Percentiles rank a stretch among this genome's conserved stretches.
Evolutionary conservation across 208 protist species (phyloP).

Genomic region (Novymonas esmeraldas): DNA sequence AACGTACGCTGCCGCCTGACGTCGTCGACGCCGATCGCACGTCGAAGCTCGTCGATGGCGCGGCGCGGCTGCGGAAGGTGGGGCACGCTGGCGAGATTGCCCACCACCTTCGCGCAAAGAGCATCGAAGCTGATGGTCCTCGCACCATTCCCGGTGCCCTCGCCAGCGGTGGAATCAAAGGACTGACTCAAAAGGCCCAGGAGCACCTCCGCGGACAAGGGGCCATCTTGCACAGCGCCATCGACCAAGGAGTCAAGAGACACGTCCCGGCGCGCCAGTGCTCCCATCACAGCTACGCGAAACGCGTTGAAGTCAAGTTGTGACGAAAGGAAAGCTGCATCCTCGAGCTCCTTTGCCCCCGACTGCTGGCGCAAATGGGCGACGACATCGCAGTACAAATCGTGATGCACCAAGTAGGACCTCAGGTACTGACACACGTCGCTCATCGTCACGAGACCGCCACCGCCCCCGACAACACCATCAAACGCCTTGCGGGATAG

Average conservation of each 20-base stretch:
- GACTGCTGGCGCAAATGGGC: slow-evolving; percentile 13
- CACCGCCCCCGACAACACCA: slow-evolving; percentile 11
- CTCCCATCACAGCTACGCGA: neutral
- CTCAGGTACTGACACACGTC: slow-evolving; percentile 34
- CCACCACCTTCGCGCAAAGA: slow-evolving; percentile 15
- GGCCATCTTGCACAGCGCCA: neutral
- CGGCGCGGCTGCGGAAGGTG: neutral
- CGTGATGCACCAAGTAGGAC: slow-evolving; percentile 33
- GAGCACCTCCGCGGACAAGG: neutral
- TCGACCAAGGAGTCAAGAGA: neutral
- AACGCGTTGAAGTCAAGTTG: slow-evolving; percentile 13
- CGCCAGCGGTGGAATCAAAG: neutral
- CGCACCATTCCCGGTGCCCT: slow-evolving; percentile 1
- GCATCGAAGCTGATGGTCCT: slow-evolving; percentile 18
- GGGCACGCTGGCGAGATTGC: neutral
- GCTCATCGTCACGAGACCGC: slow-evolving; percentile 12
- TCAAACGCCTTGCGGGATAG: slow-evolving; percentile 38
- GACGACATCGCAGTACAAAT: slow-evolving; percentile 39
- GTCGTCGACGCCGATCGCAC: slow-evolving; percentile 8
- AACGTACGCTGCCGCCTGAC: slow-evolving; percentile 11
- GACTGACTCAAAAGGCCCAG: slow-evolving; percentile 6
- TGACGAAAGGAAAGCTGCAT: slow-evolving; percentile 14
- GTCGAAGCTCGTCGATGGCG: slow-evolving; percentile 22
- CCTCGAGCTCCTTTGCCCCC: neutral
- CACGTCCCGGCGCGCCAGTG: slow-evolving; percentile 6